These are phyloP conservation scores for Aphanomyces invadans DNA, from an alignment of 352 stramenopile species.

Conservation along the genomic window DNA sequence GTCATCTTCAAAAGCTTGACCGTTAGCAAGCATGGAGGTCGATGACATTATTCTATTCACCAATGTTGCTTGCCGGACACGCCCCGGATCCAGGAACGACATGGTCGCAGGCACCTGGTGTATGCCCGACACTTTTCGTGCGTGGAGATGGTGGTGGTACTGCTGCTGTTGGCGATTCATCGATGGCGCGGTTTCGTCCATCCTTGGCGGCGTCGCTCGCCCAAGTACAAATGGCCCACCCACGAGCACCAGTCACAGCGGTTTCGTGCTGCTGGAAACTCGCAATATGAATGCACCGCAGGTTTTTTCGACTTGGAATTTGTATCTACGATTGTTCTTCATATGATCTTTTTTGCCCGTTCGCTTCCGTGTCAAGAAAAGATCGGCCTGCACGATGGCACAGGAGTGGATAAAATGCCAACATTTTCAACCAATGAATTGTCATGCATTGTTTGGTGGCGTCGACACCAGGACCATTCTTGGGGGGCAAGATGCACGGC, in stretches of 20 bases:
- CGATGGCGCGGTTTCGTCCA: not conserved
- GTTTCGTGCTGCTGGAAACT: not conserved
- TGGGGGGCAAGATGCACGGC: no score
- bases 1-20: constrained; percentile 12
- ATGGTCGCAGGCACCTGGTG: not conserved
- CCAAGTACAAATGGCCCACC: not conserved
- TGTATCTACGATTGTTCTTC: not conserved
- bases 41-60: not conserved
- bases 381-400: not conserved
- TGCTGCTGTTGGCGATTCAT: not conserved
- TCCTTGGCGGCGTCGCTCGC: not conserved
- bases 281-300: not conserved
- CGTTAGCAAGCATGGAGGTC: not conserved
- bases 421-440: no score
- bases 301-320: not conserved
- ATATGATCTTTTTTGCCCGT: no score
- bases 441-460: no score
- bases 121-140: no score
- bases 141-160: no score
- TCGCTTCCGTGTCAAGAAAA: not conserved
- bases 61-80: not conserved
- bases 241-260: not conserved
- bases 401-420: no score
- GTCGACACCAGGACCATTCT: no score
- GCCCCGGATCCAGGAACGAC: not conserved